Evolutionary conservation across 1,284 basidiomycete genomes (phyloP).

Genomic region (Malassezia psittaci): DNA sequence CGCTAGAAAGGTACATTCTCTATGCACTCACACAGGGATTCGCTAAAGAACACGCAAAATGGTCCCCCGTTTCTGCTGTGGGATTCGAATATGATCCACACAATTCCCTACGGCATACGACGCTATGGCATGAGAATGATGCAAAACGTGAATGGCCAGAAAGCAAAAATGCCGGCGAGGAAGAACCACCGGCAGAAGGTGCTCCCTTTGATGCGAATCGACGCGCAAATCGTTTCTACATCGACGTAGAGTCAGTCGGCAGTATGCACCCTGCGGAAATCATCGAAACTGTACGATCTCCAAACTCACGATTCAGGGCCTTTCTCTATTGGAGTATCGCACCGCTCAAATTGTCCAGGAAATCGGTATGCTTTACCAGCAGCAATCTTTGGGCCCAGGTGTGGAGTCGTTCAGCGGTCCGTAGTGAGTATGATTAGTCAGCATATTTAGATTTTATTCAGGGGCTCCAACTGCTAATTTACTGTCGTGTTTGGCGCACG

Average conservation of each 20-base stretch:
- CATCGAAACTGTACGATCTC: conserved; percentile 30
- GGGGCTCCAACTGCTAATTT: too few species aligned
- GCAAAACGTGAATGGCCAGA: conserved; percentile 45
- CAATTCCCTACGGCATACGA: conserved; percentile 90
- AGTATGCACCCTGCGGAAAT: conserved; percentile 43
- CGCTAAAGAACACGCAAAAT: conserved; percentile 97
- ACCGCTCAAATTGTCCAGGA: conserved; percentile 45
- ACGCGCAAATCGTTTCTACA: conserved; percentile 40
- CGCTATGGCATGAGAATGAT: conserved; percentile 75
- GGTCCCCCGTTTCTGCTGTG: conserved; percentile 90
- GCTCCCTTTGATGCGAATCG: conserved; percentile 39
- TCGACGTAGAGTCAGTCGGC: conserved; percentile 44
- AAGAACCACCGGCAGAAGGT: conserved; percentile 38
- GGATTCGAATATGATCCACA: conserved; percentile 97
- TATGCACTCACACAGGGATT: conserved; percentile 59
- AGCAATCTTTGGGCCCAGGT: conserved; percentile 6
- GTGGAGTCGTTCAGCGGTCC: not conserved
- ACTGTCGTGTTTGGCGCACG: too few species aligned
- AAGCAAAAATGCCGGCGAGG: conserved; percentile 36
- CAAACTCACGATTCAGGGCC: conserved; percentile 17
- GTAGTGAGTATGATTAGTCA: not conserved
- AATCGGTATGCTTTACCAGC: conserved; percentile 37
- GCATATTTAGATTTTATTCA: not conserved
- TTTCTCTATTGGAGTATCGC: conserved; percentile 36
- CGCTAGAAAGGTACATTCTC: conserved; percentile 70